Base-by-base conservation (phyloP, 1,284 basidiomycete genomes). In the Cystobasidiaceae sp. region DNA sequence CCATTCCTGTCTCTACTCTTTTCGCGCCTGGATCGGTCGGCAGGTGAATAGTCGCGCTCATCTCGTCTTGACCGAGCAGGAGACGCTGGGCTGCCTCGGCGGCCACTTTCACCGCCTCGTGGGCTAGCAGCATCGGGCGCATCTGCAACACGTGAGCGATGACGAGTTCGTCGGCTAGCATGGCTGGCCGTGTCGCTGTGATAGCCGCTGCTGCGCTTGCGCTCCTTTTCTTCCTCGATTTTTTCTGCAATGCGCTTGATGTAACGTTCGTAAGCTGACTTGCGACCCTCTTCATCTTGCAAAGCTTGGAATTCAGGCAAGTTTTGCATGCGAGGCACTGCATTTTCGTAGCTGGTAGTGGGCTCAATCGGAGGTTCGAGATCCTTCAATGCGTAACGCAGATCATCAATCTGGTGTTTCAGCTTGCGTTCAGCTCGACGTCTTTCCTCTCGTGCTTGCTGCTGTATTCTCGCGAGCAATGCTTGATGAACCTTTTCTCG, bases 371-470 rank as follows among this genome's bases (percentile, higher is more conserved):
- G 82, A 34, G 92, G 86, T 0, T 88, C 78, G 4, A 94, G 80
- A 74, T 94, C 93, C 78, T 90, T 93, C 69, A 97, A 81, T 0
- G 93, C 96, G 76, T 97, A 97, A 3, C 96, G 87, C 34, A 98
- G 81, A 74, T 98, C 96, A 75, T 99, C 94, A 73, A 96, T 90
- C 63, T 89, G 79, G 75, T 96, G 89, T 23, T 94, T 83, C 67
- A 87, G 84, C 72, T 84, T 86, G 49, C 92, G 83, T 77, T 98
- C 96, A 0, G 86, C 79, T 25, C 88, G 82, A 15, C 89, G 83
- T 70, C 82, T 85, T 76, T 90, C 92, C 27, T 91, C 92, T 25
- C 67, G 73, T 54, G 63, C 87, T 85, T 41, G 86, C 83, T 66
- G 88, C 37, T 85, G 71, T 4, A 88, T 85, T 60, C 82, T 81